phyloP scores from a whole-genome alignment of 495 filamentous ascomycete genomes.

The Penicillium herquei region DNA sequence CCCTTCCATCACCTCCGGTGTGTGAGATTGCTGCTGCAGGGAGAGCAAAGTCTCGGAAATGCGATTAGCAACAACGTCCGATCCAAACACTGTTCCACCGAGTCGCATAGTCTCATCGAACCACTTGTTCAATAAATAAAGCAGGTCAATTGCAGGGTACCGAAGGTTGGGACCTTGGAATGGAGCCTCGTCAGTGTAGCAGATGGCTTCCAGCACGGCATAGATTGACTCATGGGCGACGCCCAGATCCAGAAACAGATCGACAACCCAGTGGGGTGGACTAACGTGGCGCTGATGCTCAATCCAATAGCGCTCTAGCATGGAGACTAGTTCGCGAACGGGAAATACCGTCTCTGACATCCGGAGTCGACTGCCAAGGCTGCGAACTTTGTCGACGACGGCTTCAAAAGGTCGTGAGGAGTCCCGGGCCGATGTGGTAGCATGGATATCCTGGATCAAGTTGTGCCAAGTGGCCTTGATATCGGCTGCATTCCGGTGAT shows the following conservation, averaged over 20 bases:
- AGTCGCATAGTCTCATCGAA: conserved; percentile 56
- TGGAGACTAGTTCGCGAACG: conserved; percentile 59
- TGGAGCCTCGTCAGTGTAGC: conserved; percentile 78
- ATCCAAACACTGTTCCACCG: conserved; percentile 52
- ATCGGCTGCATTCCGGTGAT: conserved; percentile 80
- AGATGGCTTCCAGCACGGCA: conserved; percentile 76
- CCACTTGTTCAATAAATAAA: conserved; percentile 63
- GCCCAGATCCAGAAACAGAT: conserved; percentile 73
- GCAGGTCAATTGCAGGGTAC: conserved; percentile 60
- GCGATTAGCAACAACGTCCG: conserved; percentile 47
- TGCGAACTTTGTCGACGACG: conserved; percentile 68
- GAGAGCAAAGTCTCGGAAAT: conserved; percentile 47
- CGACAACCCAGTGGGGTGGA: conserved; percentile 76
- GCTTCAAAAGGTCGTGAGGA: conserved; percentile 73
- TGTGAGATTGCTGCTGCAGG: conserved; percentile 37
- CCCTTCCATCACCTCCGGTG: conserved; percentile 9
- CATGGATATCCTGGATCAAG: conserved; percentile 69
- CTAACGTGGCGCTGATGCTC: conserved; percentile 66
- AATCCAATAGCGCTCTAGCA: conserved; percentile 74
- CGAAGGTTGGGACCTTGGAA: conserved; percentile 66
- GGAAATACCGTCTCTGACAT: conserved; percentile 80
- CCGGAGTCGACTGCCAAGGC: conserved; percentile 73
- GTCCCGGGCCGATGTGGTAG: conserved; percentile 52
- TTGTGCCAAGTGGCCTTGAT: conserved; percentile 82
- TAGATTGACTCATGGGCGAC: conserved; percentile 74